These are phyloP conservation scores for Grosmannia clavigera DNA, from an alignment of 2,329 filamentous ascomycete species.

Conservation along the genomic window DNA sequence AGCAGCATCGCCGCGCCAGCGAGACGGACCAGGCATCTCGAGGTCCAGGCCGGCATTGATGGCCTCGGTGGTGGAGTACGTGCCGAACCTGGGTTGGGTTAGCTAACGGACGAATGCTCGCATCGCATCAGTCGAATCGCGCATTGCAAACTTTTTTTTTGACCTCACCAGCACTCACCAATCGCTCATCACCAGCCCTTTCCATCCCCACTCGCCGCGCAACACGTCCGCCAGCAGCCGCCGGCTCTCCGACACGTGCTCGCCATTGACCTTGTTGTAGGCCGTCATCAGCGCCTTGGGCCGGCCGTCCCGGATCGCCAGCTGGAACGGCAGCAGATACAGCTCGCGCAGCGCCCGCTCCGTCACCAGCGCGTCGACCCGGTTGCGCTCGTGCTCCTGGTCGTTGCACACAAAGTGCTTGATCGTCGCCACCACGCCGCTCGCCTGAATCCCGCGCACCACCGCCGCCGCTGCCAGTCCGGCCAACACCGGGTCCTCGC, in stretches of 20 bases:
- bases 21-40: slow-evolving; percentile 20
- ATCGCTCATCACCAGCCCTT: slow-evolving; percentile 27
- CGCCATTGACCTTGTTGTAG: slow-evolving; percentile 28
- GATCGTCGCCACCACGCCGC: slow-evolving; percentile 23
- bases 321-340: slow-evolving; percentile 26
- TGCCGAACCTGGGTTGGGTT: slow-evolving; percentile 11
- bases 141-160: no score
- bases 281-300: slow-evolving; percentile 25
- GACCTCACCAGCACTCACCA: slow-evolving; percentile 11
- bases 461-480: slow-evolving; percentile 22
- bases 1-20: slow-evolving; percentile 16
- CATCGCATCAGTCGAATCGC: no score
- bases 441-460: slow-evolving; percentile 23
- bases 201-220: slow-evolving; percentile 25
- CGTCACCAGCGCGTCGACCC: slow-evolving; percentile 22
- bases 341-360: slow-evolving; percentile 27
- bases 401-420: slow-evolving; percentile 30
- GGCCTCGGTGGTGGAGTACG: slow-evolving; percentile 16
- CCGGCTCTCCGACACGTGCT: slow-evolving; percentile 24
- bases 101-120: neutral
- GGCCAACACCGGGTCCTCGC: slow-evolving; percentile 26
- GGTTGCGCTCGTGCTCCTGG: slow-evolving; percentile 24
- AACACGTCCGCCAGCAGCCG: slow-evolving; percentile 22
- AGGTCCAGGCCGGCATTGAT: slow-evolving; percentile 16
- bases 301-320: slow-evolving; percentile 22